Percentiles rank a stretch among this genome's conserved stretches.
Conservation (phyloP, 345 rosid genomes). For the Eucalyptus grandis region DNA sequence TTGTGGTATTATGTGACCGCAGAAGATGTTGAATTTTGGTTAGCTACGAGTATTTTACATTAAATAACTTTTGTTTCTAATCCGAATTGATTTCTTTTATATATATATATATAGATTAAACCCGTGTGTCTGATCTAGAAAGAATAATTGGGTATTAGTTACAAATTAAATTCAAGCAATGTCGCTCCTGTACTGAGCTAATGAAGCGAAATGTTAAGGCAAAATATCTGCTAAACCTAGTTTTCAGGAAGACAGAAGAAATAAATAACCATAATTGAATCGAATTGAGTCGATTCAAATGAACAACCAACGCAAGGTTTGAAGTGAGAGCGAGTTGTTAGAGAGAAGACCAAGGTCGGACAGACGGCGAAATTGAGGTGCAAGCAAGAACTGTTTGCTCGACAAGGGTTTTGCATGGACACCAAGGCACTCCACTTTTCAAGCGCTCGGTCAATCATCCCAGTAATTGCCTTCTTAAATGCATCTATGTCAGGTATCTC, state of each 20-base stretch:
- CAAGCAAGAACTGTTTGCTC: not conserved
- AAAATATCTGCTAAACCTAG: not conserved
- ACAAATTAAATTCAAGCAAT: not conserved
- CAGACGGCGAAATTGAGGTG: constrained; percentile 1
- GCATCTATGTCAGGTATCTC: not conserved
- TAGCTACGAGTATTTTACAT: not conserved
- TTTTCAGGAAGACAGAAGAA: not conserved
- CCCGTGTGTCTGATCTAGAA: not conserved
- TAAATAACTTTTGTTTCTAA: not conserved
- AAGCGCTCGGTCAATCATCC: not conserved
- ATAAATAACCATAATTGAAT: not conserved
- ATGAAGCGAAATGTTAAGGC: not conserved
- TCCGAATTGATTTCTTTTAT: not conserved
- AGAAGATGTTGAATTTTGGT: not conserved
- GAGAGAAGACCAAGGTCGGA: not conserved
- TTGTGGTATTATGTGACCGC: not conserved
- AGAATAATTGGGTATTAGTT: not conserved
- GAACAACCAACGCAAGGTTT: not conserved
- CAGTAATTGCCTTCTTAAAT: not conserved
- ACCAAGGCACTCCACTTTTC: not conserved
- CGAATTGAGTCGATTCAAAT: not conserved
- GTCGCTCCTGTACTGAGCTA: not conserved
- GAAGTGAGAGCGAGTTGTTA: not conserved
- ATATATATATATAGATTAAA: too few relatives aligned
- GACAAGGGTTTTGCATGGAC: not conserved